Conservation (phyloP, 257 asterid species). For the Agastache rugosa region DNA sequence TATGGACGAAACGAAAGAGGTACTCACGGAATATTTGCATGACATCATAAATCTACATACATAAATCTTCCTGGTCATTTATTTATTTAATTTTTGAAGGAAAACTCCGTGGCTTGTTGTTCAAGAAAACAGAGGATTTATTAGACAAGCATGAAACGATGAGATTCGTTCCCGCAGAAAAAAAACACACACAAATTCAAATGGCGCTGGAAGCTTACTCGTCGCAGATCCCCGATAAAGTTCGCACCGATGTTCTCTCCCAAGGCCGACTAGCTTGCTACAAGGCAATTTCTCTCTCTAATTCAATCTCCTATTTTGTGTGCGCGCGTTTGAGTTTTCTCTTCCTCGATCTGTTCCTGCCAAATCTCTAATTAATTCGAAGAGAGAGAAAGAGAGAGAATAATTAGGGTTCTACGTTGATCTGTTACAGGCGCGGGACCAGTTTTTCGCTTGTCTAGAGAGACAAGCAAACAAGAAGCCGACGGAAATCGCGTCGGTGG, state of each 20-base stretch:
- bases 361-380: not conserved
- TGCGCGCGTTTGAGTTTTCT: not conserved
- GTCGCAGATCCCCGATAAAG: slow-evolving; percentile 51
- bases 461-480: slow-evolving; percentile 73
- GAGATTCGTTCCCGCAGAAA: not conserved
- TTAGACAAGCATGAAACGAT: not conserved
- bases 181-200: not conserved
- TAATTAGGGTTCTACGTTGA: not conserved
- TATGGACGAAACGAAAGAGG: too few species aligned
- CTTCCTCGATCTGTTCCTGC: not conserved
- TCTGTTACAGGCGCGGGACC: slow-evolving; percentile 77
- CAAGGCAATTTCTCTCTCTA: slow-evolving; percentile 48
- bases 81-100: not conserved
- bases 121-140: slow-evolving; percentile 12
- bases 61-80: too few species aligned
- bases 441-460: slow-evolving; percentile 81
- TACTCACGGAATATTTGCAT: too few species aligned
- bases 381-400: not conserved
- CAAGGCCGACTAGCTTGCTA: slow-evolving; percentile 75
- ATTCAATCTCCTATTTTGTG: too few species aligned
- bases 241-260: slow-evolving; percentile 76
- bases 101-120: slow-evolving; percentile 11
- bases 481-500: slow-evolving; percentile 79
- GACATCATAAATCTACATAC: too few species aligned
- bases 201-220: slow-evolving; percentile 78